Base-by-base conservation (phyloP, 306 rosid species). In the Fagus crenata region DNA sequence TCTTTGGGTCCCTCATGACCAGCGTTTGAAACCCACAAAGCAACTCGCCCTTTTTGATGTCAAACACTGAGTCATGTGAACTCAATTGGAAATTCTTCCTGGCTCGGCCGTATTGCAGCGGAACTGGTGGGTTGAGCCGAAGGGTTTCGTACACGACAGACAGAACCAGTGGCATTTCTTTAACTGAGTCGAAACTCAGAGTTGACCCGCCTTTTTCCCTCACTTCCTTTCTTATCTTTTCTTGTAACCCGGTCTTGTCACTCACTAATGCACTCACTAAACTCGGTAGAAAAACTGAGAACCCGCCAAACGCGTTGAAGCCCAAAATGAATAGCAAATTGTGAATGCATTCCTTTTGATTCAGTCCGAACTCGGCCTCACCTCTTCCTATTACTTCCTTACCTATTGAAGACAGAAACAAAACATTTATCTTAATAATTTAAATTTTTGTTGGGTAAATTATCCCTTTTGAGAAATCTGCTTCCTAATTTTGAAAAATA, bases 241-340 rank as follows among this genome's bases (percentile, higher is more conserved):
- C 81, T 42, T 96, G 97, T 46, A 96, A 77, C 0, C 87, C 93
- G 13, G 87, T 84, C 17, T 68, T 7, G 86, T 85, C 88, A 13
- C 70, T 82, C 6, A 81, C 85, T 11, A 96, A 53, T 7, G 79
- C 6, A 0, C 76, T 77, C 46, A 96, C 53, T 28, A 96, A 78
- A 72, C 74, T 40, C 0, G 99, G 98, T 0, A 96, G 78, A 73
- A 89, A 92, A 54, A 96, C 28, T 11, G 97, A 81, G 74, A 96
- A 96, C 7, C 99, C 98, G 2, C 99, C 99, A 53, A 77, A 96
- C 4, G 97, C 87, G 40, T 96, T 92, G 93, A 96, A 96, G 31
- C 99, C 99, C 43, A 96, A 54, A 13, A 88, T 36, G 79, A 96
- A 96, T 4, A 96, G 82, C 54, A 96, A 76, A 85, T 96, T 92